phyloP scores from a whole-genome alignment of 1,139 yeast species.

The Diutina ranongensis region DNA sequence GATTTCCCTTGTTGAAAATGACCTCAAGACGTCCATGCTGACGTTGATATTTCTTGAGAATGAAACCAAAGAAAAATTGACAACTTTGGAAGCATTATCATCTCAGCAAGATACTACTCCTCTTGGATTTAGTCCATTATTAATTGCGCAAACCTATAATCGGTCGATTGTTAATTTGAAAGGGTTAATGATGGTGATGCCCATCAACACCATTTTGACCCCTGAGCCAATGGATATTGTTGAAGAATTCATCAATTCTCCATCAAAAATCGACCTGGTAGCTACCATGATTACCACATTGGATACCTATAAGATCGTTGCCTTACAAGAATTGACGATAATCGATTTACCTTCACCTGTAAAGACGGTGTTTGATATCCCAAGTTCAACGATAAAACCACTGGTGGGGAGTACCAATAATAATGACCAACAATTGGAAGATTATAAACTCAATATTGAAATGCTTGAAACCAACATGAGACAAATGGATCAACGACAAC shows the following conservation, averaged over 20 bases:
- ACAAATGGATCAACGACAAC: conserved; percentile 21
- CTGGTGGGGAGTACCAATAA: neutral
- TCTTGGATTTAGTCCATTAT: neutral
- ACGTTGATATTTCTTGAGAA: neutral
- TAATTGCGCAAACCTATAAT: neutral
- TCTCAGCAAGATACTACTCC: neutral
- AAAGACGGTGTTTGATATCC: neutral
- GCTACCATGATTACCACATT: neutral
- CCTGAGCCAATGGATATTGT: neutral
- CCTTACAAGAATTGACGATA: neutral
- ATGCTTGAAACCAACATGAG: conserved; percentile 31
- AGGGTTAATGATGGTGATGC: neutral
- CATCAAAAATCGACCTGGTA: neutral
- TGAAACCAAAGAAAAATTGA: neutral
- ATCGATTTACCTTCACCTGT: neutral
- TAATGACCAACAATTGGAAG: conserved; percentile 16
- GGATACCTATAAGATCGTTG: neutral
- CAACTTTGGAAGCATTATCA: neutral
- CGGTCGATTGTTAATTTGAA: neutral
- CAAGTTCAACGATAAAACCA: neutral
- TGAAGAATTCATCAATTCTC: neutral
- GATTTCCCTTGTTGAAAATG: neutral
- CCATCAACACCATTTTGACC: neutral
- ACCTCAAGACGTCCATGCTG: neutral
- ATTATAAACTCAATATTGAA: conserved; percentile 28